phyloP scores from a whole-genome alignment of 2,329 filamentous ascomycete species.

The Hypoxylon sp. region DNA sequence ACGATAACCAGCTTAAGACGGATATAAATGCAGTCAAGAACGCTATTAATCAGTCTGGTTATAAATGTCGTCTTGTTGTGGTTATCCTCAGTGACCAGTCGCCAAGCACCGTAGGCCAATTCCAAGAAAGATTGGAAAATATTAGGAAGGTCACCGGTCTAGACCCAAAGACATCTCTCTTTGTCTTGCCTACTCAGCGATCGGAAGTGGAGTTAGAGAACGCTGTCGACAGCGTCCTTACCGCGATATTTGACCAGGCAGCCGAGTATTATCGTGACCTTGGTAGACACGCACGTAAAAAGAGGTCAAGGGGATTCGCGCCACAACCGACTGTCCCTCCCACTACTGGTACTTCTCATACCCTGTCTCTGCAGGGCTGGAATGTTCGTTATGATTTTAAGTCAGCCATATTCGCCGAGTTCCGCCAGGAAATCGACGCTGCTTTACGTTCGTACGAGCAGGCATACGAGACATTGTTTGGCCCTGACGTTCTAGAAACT shows the following conservation, averaged over 20 bases:
- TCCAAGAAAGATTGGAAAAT: constrained; percentile 75
- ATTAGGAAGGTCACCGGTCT: constrained; percentile 82
- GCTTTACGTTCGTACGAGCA: constrained; percentile 86
- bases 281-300: constrained; percentile 89
- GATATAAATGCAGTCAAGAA: constrained; percentile 83
- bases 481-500: constrained; percentile 83
- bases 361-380: constrained; percentile 87
- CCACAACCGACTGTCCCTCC: constrained; percentile 85
- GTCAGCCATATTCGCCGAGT: constrained; percentile 87
- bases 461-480: constrained; percentile 84
- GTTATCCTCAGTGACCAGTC: constrained; percentile 79
- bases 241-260: constrained; percentile 75
- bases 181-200: constrained; percentile 80
- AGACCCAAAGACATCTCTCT: constrained; percentile 81
- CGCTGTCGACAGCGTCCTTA: constrained; percentile 77
- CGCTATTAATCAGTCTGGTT: constrained; percentile 72
- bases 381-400: constrained; percentile 96
- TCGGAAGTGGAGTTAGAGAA: constrained; percentile 75
- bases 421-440: constrained; percentile 89
- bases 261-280: constrained; percentile 94
- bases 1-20: constrained; percentile 86
- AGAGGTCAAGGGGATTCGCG: constrained; percentile 79
- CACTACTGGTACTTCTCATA: constrained; percentile 84
- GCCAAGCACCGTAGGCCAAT: constrained; percentile 62
- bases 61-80: constrained; percentile 79